Evolutionary conservation across 805 yeast species (phyloP), one percentile per base, ranked within the genome.

Genomic region (Suhomyces canberraensis): DNA sequence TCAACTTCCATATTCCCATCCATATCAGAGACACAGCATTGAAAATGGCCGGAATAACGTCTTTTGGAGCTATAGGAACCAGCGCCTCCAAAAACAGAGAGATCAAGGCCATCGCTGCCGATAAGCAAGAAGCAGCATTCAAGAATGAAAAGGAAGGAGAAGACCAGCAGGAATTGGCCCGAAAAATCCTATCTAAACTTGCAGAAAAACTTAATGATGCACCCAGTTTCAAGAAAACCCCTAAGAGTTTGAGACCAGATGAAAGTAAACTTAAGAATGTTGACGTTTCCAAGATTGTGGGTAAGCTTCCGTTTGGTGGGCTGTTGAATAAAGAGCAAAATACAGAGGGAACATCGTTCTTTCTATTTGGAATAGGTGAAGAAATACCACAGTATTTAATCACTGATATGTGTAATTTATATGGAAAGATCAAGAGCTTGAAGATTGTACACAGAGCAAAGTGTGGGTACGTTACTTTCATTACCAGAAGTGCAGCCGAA

Each of bases 21-120:
- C 77, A 80, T 8, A 62, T 88, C 5, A 68, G 96, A 45, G 96
- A 90, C 51, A 79, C 87, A 1, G 85, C 95, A 3, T 58, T 89
- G 49, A 78, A 79, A 47, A 70, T 87, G 72, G 82, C 90, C 2
- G 81, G 81, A 11, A 64, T 71, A 11, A 25, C 20, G 18, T 22
- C 25, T 13, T 21, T 19, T 19, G 69, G 47, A 32, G 58, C 33
- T 40, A 57, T 48, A 6, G 33, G 29, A 14, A 29, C 39, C 11
- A 41, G 42, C 17, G n/a, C 20, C 16, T 41, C 60, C 8, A 44
- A 45, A 29, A 59, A 62, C 36, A 40, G 54, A 13, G 73, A 67
- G 46, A 64, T 64, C 4, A 58, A 55, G 39, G 73, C 73, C 6
- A 55, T 64, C 9, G 50, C 55, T 39, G 73, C 72, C 5, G 72